phyloP scores from a whole-genome alignment of 371 early-diverging fungal species.

The Mucor lusitanicus region DNA sequence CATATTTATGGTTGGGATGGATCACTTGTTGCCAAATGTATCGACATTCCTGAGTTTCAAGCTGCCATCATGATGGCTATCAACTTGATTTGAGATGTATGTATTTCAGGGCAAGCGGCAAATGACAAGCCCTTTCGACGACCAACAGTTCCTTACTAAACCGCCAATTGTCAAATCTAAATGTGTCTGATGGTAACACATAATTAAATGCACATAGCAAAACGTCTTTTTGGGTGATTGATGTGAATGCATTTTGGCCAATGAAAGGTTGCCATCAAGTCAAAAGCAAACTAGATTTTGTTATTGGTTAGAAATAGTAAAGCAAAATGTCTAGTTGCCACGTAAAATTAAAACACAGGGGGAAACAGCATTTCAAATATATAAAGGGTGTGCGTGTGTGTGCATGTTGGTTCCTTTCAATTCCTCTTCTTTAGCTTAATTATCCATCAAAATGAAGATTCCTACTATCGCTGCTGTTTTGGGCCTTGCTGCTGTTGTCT shows the following conservation, averaged over 20 bases:
- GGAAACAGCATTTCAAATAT: background rate
- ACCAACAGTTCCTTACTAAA: background rate
- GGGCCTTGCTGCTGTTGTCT: constrained; percentile 65
- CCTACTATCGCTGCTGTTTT: constrained; percentile 60
- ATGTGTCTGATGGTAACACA: background rate
- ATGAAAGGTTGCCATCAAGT: background rate
- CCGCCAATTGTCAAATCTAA: background rate
- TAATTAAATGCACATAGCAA: background rate
- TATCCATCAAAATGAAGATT: constrained; percentile 47
- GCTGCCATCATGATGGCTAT: background rate
- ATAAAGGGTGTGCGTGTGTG: background rate
- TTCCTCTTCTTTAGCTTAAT: background rate
- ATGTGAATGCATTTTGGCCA: background rate
- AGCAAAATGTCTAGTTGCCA: constrained; percentile 1
- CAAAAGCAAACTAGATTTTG: background rate
- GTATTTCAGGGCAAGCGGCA: background rate
- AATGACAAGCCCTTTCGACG: background rate
- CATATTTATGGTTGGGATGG: background rate
- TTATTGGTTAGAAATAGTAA: background rate
- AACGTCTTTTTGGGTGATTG: background rate
- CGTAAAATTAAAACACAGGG: constrained; percentile 7
- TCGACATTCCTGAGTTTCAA: background rate
- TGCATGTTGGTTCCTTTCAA: background rate
- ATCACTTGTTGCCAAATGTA: background rate
- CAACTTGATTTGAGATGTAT: background rate